Evolutionary conservation across 2,329 filamentous ascomycete genomes (phyloP).

Genomic region (Colletotrichum lentis): DNA sequence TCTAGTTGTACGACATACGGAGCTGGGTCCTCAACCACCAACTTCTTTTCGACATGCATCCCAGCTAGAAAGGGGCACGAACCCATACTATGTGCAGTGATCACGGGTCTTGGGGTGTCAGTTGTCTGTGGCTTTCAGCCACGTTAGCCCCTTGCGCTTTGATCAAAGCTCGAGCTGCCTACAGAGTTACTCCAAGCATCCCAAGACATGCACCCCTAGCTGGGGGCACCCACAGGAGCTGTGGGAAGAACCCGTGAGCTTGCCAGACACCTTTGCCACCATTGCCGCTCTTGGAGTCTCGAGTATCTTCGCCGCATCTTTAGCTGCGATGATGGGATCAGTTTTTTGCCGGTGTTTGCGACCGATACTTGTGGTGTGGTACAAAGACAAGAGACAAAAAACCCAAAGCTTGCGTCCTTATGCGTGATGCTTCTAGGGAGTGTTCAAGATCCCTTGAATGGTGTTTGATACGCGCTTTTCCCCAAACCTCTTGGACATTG

Average conservation of each 20-base stretch:
- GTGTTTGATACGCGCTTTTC: too few relatives aligned
- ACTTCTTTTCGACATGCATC: neutral
- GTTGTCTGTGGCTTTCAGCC: neutral
- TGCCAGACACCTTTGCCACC: too few relatives aligned
- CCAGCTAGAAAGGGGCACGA: neutral
- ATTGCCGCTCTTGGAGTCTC: too few relatives aligned
- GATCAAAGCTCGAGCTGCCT: neutral
- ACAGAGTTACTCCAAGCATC: too few relatives aligned
- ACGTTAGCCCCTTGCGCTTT: neutral
- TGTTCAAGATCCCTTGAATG: too few relatives aligned
- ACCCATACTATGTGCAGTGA: conserved; percentile 6
- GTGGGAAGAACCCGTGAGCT: neutral
- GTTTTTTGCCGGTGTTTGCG: too few relatives aligned
- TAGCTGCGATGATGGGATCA: too few relatives aligned
- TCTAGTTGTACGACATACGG: neutral
- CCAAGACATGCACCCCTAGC: neutral
- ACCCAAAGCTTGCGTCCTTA: too few relatives aligned
- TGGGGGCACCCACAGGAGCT: neutral
- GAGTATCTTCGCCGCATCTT: too few relatives aligned
- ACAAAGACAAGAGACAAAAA: neutral
- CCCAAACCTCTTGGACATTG: too few relatives aligned
- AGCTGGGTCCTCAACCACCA: neutral
- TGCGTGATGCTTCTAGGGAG: too few relatives aligned
- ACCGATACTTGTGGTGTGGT: too few relatives aligned
- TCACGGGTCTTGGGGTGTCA: neutral